Base-by-base conservation (phyloP, 805 yeast genomes). In the Saccharomyces mikatae region DNA sequence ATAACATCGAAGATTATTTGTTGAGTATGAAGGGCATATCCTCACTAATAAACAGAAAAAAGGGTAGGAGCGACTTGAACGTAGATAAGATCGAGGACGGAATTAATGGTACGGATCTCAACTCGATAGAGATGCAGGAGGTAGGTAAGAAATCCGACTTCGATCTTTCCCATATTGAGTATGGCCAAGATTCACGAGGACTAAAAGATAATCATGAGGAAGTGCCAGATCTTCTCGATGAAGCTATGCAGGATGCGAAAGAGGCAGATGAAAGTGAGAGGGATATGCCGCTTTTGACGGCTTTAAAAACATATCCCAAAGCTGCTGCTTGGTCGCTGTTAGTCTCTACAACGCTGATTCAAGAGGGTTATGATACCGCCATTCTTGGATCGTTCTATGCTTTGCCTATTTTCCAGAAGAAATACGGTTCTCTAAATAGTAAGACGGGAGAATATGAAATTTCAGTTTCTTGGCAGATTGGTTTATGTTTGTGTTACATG, bases 261-360 rank as follows among this genome's bases (percentile, higher is more conserved):
- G 59, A 54, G 31, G 56, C 61, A 8, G 57, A 61, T 44, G 64
- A 56, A 22, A 59, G 56, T 31, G 73, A 70, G 52, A 63, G 61
- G 47, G 56, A 54, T 30, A 62, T 70, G 63, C 57, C 70, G 9
- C 59, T 69, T 6, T 9, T 56, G 22, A 69, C 73, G 49, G 80
- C 76, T 28, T 46, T 76, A 41, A 69, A 62, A 54, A 69, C 69
- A 27, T 75, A 76, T 60, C 80, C 79, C 13, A 70, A 67, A 54
- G 80, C 81, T n/a, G 73, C 74, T 44, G 59, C 72, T 55, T 79
- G 82, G 82, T 74, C 80, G 2, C 56, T 76, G 26, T 64, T 77
- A 44, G 64, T 78, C 50, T 71, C 79, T 8, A 58, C 74, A 6
- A 74, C 78, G 30, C 68, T 78, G 54, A 62, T 78, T 50, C 77